These are phyloP conservation scores for Rosa rugosa DNA, from an alignment of 306 rosid species.

Conservation along the genomic window DNA sequence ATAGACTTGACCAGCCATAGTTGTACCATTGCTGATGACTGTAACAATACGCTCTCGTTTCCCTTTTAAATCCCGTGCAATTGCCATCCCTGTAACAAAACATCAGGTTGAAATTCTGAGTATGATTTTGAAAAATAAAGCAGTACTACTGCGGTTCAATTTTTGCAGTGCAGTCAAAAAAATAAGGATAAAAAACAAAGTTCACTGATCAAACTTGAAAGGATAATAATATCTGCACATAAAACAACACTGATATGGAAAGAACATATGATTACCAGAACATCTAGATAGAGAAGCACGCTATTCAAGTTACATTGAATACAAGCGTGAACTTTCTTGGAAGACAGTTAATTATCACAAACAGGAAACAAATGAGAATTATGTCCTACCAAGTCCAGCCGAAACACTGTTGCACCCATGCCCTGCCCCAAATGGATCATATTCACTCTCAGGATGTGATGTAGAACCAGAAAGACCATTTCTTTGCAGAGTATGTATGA, in stretches of 20 bases:
- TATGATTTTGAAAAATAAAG: background rate
- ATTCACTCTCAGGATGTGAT: slow-evolving; percentile 75
- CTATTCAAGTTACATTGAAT: background rate
- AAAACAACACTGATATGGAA: background rate
- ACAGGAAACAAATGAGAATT: background rate
- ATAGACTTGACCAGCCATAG: slow-evolving; percentile 84
- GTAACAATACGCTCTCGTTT: slow-evolving; percentile 73
- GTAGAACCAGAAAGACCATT: slow-evolving; percentile 76
- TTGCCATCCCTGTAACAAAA: slow-evolving; percentile 78
- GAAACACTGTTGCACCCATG: slow-evolving; percentile 97
- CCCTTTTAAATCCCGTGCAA: slow-evolving; percentile 89
- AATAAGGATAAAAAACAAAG: background rate
- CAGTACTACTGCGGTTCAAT: background rate
- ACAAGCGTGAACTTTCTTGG: background rate
- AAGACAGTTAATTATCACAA: background rate
- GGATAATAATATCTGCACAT: background rate
- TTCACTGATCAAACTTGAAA: background rate
- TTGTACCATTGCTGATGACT: slow-evolving; percentile 79
- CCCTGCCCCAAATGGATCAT: slow-evolving; percentile 88
- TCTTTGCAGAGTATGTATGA: slow-evolving; percentile 59
- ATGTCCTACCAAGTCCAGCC: slow-evolving; percentile 85
- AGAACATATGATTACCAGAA: background rate
- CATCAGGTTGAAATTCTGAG: slow-evolving; percentile 5
- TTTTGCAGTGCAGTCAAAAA: background rate
- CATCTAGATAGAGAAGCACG: background rate